These are phyloP conservation scores for Clarireedia monteithiana DNA, from an alignment of 2,329 filamentous ascomycete genomes.

Conservation along the genomic window DNA sequence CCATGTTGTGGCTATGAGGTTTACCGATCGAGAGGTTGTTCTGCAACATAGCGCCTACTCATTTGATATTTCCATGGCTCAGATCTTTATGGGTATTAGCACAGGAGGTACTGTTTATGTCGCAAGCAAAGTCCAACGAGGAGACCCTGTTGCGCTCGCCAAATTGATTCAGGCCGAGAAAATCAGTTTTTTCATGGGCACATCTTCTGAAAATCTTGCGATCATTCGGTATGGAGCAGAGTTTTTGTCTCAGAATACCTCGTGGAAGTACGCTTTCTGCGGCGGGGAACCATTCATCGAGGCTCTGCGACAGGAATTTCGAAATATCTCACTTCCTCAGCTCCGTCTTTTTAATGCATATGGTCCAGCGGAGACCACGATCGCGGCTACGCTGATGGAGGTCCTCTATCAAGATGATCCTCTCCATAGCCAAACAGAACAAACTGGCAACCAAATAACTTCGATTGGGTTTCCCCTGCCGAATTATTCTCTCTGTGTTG, in stretches of 20 bases:
- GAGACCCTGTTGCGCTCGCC: neutral
- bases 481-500: conserved; percentile 30
- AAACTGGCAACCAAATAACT: conserved; percentile 5
- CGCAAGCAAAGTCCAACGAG: neutral
- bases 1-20: conserved; percentile 1
- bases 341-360: conserved; percentile 16
- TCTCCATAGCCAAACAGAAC: too few species aligned
- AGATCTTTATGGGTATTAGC: conserved; percentile 15
- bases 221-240: too few species aligned
- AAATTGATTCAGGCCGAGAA: too few species aligned
- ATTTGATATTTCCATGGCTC: conserved; percentile 17
- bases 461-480: conserved; percentile 7
- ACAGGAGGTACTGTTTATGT: conserved; percentile 15
- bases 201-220: too few species aligned
- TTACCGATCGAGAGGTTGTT: conserved; percentile 4
- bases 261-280: conserved; percentile 20
- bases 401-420: conserved; percentile 10
- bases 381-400: conserved; percentile 13
- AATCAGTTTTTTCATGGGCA: too few species aligned
- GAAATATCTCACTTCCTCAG: conserved; percentile 11
- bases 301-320: conserved; percentile 18
- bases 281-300: conserved; percentile 22
- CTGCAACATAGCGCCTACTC: conserved; percentile 17
- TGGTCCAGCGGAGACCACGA: conserved; percentile 17
- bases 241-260: neutral